Evolutionary conservation across 768 basidiomycete genomes (phyloP).

Genomic region (Cyclocybe cylindracea): DNA sequence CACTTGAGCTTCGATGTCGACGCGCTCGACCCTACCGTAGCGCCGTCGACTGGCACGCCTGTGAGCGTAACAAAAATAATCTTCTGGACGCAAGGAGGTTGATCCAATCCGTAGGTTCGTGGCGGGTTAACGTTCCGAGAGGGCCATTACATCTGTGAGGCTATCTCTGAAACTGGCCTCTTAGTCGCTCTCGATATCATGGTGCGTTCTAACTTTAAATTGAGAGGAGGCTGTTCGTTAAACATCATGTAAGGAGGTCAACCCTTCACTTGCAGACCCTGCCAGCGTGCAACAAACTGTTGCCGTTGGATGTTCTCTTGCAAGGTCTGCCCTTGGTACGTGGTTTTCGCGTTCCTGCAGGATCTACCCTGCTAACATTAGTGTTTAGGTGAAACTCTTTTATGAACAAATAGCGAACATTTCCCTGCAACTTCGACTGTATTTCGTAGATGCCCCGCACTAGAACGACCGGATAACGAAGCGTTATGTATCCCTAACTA

Average conservation of each 20-base stretch:
- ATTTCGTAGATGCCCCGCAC: not conserved
- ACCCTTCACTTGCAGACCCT: slow-evolving; percentile 85
- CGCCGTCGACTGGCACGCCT: slow-evolving; percentile 94
- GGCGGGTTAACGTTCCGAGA: slow-evolving; percentile 97
- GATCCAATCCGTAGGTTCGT: slow-evolving; percentile 57
- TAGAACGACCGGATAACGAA: too few relatives aligned
- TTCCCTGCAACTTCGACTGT: not conserved
- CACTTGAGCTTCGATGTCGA: slow-evolving; percentile 98
- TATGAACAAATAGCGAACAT: slow-evolving; percentile 22
- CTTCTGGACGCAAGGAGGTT: not conserved
- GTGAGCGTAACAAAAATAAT: slow-evolving; percentile 39
- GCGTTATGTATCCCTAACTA: too few relatives aligned
- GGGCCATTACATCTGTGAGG: slow-evolving; percentile 97
- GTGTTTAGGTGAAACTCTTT: slow-evolving; percentile 42
- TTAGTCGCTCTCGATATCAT: slow-evolving; percentile 93
- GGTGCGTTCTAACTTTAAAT: slow-evolving; percentile 48
- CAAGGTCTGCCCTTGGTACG: slow-evolving; percentile 80
- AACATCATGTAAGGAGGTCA: slow-evolving; percentile 72
- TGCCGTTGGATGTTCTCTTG: slow-evolving; percentile 84
- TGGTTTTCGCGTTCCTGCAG: slow-evolving; percentile 5
- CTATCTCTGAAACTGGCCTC: slow-evolving; percentile 88
- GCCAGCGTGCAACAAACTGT: slow-evolving; percentile 84
- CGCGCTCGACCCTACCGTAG: slow-evolving; percentile 90
- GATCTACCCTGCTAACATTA: slow-evolving; percentile 8
- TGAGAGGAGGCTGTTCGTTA: not conserved